Base-by-base conservation (phyloP, 2,329 filamentous ascomycete genomes). In the Penicillium sp. region DNA sequence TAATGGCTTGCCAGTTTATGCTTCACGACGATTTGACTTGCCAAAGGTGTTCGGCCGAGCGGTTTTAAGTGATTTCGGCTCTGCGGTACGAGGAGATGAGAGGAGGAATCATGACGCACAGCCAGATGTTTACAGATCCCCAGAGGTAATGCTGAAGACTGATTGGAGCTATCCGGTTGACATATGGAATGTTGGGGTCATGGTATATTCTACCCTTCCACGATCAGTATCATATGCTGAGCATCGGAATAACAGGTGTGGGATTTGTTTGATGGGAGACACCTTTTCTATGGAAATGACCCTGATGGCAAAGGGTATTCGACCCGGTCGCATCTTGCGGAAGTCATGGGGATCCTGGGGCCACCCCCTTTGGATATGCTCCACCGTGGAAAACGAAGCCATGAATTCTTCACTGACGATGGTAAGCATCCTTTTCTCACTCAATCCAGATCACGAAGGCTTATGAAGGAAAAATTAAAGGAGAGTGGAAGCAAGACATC, bases 181-280 rank as follows among this genome's bases (percentile, higher is more conserved):
- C 63, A 78, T 82, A 49, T 83, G 79, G 80, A 81, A 78, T 55
- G 68, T 75, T 3, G 80, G 77, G 0, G 73, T 71, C 44, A 75
- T 83, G 78, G 79, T 81, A 64, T 67, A 73, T 52, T 16, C 49
- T 34, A 54, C 39, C 9, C 16, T 13, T 36, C 10, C 24, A 16
- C 11, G 16, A 5, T 36, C 10, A 46, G 2, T 27, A 36, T 36
- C 5, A 14, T 14, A 14, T n/a, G 16, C 47, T 49, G 32, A 49
- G 8, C 11, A 8, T 3, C 42, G 10, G 16, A 16, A 14, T 57
- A 49, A 46, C 43, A 79, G 78, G 67, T 78, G 1, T 82, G 79
- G 80, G 75, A 80, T 58, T 21, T 82, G 1, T 79, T 79, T 54
- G 74, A 82, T 64, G 75, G 76, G 2, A 66, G 63, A 4, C 36